Evolutionary conservation across 108 stramenopile genomes (phyloP), one percentile per base, ranked within the genome.

Genomic region (Pseudonitzschia pungens): DNA sequence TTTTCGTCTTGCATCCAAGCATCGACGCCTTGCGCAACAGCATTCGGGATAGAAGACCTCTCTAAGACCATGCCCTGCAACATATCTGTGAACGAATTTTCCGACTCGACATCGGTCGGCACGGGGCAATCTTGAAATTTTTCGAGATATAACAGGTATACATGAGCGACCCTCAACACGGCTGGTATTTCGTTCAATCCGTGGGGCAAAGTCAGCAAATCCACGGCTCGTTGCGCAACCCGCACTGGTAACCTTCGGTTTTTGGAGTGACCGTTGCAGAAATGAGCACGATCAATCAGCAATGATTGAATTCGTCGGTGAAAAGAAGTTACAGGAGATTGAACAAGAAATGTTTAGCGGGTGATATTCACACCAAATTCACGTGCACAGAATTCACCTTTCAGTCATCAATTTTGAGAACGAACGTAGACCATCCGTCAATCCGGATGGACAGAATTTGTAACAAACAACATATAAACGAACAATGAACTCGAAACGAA

Each of bases 171-270:
- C 43, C 85, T 74, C 54, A 83, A 85, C 4, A 97, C 87, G 42
- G 88, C 81, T 14, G 65, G 45, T 11, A 87, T 83, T 8, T 86
- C 72, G 44, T 75, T 76, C 18, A 96, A 77, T 11, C 92, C 94
- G 71, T 90, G 86, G 12, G 96, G 96, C 31, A 96, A 62, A 7
- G 89, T 89, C 21, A 92, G 69, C 20, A 97, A 80, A 73, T 97
- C 96, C 31, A 88, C 75, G 44, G 92, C 92, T 4, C 95, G 91
- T 82, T 97, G 95, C 10, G 96, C 96, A 43, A 96, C 81, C 9
- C 97, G 92, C 20, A 96, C 87, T 27, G 96, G 96, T 9, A 98
- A 84, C 82, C 94, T 93, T 48, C 10, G 45, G 18, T 48, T 48
- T 11, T 4, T 32, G 32, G 20, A 1, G 31, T 24, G 21, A 54